phyloP scores from a whole-genome alignment of 192 early-diverging fungal genomes.

The Backusella morwellensis region DNA sequence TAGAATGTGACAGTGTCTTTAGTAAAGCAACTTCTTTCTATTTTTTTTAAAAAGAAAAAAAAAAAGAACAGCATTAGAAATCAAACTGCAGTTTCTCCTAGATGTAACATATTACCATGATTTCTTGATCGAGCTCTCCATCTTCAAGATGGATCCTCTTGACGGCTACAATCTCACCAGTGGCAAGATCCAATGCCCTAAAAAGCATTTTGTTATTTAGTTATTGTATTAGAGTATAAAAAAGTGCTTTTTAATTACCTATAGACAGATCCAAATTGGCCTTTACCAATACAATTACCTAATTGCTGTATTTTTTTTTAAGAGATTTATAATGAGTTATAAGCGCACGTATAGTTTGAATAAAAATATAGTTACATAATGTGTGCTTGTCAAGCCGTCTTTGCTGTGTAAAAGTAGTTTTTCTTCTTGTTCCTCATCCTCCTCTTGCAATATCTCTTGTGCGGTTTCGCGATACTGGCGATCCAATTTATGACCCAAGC shows the following conservation, averaged over 20 bases:
- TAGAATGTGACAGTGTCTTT: slow-evolving; percentile 79
- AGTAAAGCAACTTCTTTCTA: slow-evolving; percentile 80
- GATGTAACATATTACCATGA: slow-evolving; percentile 52
- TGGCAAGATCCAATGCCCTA: slow-evolving; percentile 76
- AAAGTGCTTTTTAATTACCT: slow-evolving; percentile 33
- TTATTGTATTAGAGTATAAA: no score
- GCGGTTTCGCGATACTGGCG: slow-evolving; percentile 19
- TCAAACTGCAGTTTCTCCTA: background rate
- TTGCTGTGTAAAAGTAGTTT: slow-evolving; percentile 34
- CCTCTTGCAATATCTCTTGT: slow-evolving; percentile 9
- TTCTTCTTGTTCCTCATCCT: slow-evolving; percentile 19
- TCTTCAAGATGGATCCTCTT: slow-evolving; percentile 82
- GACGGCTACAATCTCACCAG: slow-evolving; percentile 82
- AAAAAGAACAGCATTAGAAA: slow-evolving; percentile 12
- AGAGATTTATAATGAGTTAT: slow-evolving; percentile 38
- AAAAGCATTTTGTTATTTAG: background rate
- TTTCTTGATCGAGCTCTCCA: slow-evolving; percentile 61
- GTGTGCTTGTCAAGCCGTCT: slow-evolving; percentile 37
- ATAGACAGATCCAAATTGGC: slow-evolving; percentile 90
- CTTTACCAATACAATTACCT: slow-evolving; percentile 87
- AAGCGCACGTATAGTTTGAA: slow-evolving; percentile 42
- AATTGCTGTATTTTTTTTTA: slow-evolving; percentile 57
- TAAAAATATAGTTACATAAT: slow-evolving; percentile 42
- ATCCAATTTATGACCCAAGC: slow-evolving; percentile 20
- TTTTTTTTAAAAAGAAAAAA: background rate